phyloP scores from a whole-genome alignment of 179 eudicot genomes.

The Carnegiea gigantea region DNA sequence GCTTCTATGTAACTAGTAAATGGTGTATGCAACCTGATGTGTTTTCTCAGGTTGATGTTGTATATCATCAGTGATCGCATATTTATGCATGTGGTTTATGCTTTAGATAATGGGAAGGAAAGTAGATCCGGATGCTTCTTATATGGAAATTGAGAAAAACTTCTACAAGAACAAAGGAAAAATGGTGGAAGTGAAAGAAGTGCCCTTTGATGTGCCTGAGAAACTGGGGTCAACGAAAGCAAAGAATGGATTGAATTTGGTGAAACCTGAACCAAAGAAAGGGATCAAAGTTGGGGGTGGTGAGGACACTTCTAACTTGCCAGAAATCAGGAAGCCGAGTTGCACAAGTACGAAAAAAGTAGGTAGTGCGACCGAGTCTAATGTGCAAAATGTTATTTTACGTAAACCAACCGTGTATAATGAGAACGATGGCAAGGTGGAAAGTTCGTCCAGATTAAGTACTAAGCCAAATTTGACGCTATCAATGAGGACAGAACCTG shows the following conservation, averaged over 20 bases:
- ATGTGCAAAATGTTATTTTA: conserved; percentile 38
- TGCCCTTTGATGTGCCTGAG: conserved; percentile 68
- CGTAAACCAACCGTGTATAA: conserved; percentile 39
- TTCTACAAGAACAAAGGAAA: conserved; percentile 70
- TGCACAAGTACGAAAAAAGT: conserved; percentile 30
- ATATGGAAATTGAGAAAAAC: conserved; percentile 69
- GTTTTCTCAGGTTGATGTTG: background rate
- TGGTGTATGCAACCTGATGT: background rate
- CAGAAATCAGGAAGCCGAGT: conserved; percentile 39
- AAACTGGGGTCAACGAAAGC: conserved; percentile 35
- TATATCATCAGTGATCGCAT: background rate
- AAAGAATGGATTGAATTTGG: conserved; percentile 57
- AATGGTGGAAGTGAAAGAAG: conserved; percentile 59
- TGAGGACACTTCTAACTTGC: conserved; percentile 33
- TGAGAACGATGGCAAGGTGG: conserved; percentile 53
- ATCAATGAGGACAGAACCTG: conserved; percentile 64
- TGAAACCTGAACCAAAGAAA: conserved; percentile 70
- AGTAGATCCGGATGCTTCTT: conserved; percentile 64
- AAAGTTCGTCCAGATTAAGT: conserved; percentile 40
- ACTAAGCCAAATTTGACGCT: conserved; percentile 63
- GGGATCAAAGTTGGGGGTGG: conserved; percentile 67
- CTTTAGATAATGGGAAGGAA: conserved; percentile 80
- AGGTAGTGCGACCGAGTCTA: conserved; percentile 25
- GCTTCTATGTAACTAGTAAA: background rate
- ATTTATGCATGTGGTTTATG: conserved; percentile 15